A percentile compares a stretch with the other conserved stretches of the same genome.
Evolutionary conservation across 164 flowering plant species (phyloP).

Genomic region (Hamamelis virginiana): DNA sequence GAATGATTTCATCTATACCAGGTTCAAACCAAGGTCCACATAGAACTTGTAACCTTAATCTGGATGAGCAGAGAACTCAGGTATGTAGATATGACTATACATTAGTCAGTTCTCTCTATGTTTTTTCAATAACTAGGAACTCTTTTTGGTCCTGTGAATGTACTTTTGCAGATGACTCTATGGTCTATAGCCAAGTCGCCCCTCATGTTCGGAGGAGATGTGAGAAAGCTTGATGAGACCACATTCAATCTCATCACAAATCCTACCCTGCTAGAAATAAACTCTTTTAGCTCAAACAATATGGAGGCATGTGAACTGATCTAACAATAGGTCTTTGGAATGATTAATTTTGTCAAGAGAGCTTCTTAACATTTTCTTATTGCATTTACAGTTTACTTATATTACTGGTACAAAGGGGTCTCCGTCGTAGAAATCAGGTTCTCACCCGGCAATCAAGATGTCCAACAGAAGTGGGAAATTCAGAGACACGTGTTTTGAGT

Average conservation of each 20-base stretch:
- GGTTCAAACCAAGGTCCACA: slow-evolving; percentile 82
- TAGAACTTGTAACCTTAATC: slow-evolving; percentile 52
- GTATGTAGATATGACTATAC: slow-evolving; percentile 23
- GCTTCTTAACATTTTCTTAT: not conserved
- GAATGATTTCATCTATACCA: slow-evolving; percentile 19
- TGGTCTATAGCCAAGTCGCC: slow-evolving; percentile 97
- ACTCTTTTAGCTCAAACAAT: slow-evolving; percentile 67
- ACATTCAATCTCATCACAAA: slow-evolving; percentile 67
- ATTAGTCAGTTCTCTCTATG: not conserved
- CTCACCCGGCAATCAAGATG: slow-evolving; percentile 8
- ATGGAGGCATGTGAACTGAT: slow-evolving; percentile 51
- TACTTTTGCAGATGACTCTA: slow-evolving; percentile 66
- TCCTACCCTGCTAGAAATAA: slow-evolving; percentile 72
- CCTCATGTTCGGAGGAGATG: slow-evolving; percentile 93
- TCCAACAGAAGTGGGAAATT: slow-evolving; percentile 4
- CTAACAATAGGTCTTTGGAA: not conserved
- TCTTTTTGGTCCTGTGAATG: not conserved
- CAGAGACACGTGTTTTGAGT: slow-evolving; percentile 26
- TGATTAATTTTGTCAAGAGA: not conserved
- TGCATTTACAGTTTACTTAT: slow-evolving; percentile 49
- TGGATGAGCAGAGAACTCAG: slow-evolving; percentile 79
- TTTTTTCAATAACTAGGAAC: not conserved
- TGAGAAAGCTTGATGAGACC: slow-evolving; percentile 60
- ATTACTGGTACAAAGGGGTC: slow-evolving; percentile 24
- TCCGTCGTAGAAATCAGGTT: slow-evolving; percentile 2